Conservation (phyloP, 2,329 filamentous ascomycete species). For the Fusarium redolens region DNA sequence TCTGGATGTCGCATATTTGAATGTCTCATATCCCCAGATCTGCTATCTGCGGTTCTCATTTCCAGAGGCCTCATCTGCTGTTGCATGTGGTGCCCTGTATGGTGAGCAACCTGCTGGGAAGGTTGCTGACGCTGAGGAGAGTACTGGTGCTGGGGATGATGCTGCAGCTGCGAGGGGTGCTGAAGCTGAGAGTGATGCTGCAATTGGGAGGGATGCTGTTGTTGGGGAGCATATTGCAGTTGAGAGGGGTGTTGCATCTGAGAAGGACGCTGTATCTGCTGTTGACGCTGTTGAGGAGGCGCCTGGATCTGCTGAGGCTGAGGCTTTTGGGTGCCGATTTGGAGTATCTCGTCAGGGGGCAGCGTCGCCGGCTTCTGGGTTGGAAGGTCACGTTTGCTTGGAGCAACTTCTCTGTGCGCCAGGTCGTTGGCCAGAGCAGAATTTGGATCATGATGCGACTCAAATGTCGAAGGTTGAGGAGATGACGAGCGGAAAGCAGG, state of each 20-base stretch:
- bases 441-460: constrained; percentile 90
- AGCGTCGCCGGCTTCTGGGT: constrained; percentile 58
- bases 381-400: constrained; percentile 62
- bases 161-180: constrained; percentile 5
- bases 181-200: constrained; percentile 24
- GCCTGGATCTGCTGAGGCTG: constrained; percentile 23
- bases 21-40: constrained; percentile 21
- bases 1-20: constrained; percentile 16
- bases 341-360: constrained; percentile 38
- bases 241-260: constrained; percentile 13
- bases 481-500: constrained; percentile 96
- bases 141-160: constrained; percentile 19
- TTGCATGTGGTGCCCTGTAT: constrained; percentile 24
- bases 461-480: constrained; percentile 91
- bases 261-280: constrained; percentile 17
- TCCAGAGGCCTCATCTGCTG: constrained; percentile 25
- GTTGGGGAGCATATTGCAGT: background rate
- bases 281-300: constrained; percentile 24
- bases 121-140: constrained; percentile 21
- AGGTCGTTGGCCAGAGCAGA: constrained; percentile 77
- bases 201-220: constrained; percentile 1
- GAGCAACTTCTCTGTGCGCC: constrained; percentile 64
- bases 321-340: constrained; percentile 24
- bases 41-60: constrained; percentile 12
- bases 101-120: constrained; percentile 33